Base-by-base conservation (phyloP, 345 rosid genomes). In the Eucalyptus leucophloia region DNA sequence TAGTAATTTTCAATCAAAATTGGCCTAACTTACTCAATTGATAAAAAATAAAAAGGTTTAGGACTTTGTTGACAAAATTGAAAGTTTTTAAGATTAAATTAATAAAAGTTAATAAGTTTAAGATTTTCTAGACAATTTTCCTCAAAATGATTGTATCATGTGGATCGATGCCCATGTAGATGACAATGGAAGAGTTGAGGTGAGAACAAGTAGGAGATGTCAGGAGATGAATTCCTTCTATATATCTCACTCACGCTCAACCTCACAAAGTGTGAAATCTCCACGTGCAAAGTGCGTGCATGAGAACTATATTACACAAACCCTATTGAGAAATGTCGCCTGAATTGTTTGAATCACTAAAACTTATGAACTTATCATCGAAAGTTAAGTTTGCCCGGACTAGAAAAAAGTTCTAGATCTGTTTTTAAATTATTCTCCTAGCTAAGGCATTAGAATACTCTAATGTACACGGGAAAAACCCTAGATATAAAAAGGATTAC, bases 131-230 rank as follows among this genome's bases (percentile, higher is more conserved):
- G 5, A 53, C 5, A 53, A 53, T 53, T 19, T 53, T 53, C 9
- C 10, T 7, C 0, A 1, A 19, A 0, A 53, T 51, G 56, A 53
- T 3, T 50, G 53, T 16, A 16, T 50, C 53, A 2, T 0, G 1
- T 50, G 53, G 53, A 50, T 50, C 1, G 53, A 10, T 56, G 12
- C 60, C 26, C 5, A 54, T 21, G 53, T 16, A 54, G 62, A 56
- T 26, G 62, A 56, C 62, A 56, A 10, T 11, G 14, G 2, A 26
- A 56, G 2, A 56, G 62, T 24, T 24, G 30, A 56, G 62, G 62
- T 24, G 62, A 56, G 62, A 56, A 56, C 2, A 56, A 24, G 62
- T 24, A 56, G 62, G 62, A 56, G 30, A 56, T 26, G 65, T 2
- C 24, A 58, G 7, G 65, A 58, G 30, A 58, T 5, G n/a, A 58